Percentiles rank a stretch among this genome's conserved stretches.
Conservation (phyloP, 2,329 filamentous ascomycete genomes). For the Trichoderma sp. region DNA sequence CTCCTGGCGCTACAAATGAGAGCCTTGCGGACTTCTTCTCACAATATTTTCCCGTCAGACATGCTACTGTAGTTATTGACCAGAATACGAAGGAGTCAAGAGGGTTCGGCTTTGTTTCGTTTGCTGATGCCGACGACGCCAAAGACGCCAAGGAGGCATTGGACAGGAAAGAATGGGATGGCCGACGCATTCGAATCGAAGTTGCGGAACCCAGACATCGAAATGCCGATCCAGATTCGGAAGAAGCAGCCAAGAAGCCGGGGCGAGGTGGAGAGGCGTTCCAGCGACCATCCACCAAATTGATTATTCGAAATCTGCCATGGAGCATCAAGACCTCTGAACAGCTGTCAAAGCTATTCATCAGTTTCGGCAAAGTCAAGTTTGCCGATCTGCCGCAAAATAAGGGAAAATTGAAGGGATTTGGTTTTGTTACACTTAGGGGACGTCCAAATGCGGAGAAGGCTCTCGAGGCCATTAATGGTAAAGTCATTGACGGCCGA, state of each 20-base stretch:
- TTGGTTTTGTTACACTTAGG: constrained; percentile 87
- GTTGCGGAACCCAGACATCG: constrained; percentile 82
- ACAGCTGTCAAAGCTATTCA: constrained; percentile 74
- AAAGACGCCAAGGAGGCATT: constrained; percentile 75
- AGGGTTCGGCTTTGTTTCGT: constrained; percentile 95
- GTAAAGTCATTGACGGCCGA: constrained; percentile 83
- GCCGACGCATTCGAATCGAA: constrained; percentile 80
- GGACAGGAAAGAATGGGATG: constrained; percentile 72
- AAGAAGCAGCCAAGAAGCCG: constrained; percentile 43
- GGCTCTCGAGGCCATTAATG: constrained; percentile 81
- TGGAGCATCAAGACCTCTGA: constrained; percentile 91
- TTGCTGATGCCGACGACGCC: constrained; percentile 90
- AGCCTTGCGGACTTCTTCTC: constrained; percentile 86
- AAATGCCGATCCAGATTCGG: constrained; percentile 46
- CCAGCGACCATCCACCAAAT: constrained; percentile 66
- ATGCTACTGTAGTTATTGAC: constrained; percentile 89
- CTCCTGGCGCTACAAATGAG: constrained; percentile 74
- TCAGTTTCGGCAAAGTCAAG: constrained; percentile 88
- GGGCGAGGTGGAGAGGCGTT: constrained; percentile 51
- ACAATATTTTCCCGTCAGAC: constrained; percentile 89
- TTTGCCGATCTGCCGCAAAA: constrained; percentile 79
- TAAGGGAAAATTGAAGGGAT: constrained; percentile 74
- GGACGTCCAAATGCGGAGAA: constrained; percentile 88
- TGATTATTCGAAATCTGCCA: constrained; percentile 89
- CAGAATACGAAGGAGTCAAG: constrained; percentile 80